These are phyloP conservation scores for Limnomonas spitsbergensis DNA, from an alignment of 139 green algal genomes.

Conservation along the genomic window DNA sequence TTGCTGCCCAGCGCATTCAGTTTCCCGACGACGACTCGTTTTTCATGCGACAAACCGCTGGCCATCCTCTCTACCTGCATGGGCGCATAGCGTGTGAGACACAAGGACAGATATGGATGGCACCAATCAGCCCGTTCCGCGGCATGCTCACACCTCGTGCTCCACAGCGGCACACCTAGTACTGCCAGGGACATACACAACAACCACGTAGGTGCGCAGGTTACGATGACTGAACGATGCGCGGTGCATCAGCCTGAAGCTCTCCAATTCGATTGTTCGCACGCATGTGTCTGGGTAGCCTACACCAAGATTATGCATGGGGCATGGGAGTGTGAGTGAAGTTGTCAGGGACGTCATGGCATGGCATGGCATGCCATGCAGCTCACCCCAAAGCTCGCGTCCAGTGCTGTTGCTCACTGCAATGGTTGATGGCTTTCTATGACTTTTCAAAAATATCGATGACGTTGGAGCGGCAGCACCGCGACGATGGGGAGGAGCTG, in stretches of 20 bases:
- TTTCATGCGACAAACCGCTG: neutral
- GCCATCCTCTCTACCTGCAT: slow-evolving; percentile 4
- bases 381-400: neutral
- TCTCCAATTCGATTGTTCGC: neutral
- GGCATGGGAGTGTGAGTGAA: neutral
- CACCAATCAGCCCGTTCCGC: too few relatives aligned
- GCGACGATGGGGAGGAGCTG: too few relatives aligned
- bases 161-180: slow-evolving; percentile 2
- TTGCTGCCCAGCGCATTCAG: slow-evolving; percentile 2
- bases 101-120: too few relatives aligned
- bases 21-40: neutral
- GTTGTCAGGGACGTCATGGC: neutral
- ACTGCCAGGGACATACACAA: slow-evolving; percentile 16
- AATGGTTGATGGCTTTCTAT: too few relatives aligned
- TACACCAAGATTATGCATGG: too few relatives aligned
- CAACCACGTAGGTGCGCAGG: slow-evolving; percentile 10
- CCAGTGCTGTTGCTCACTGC: too few relatives aligned
- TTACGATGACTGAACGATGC: slow-evolving; percentile 11
- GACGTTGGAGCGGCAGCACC: too few relatives aligned
- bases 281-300: slow-evolving; percentile 2
- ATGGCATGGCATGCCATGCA: neutral
- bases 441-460: too few relatives aligned
- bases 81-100: neutral
- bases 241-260: slow-evolving; percentile 14
- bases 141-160: slow-evolving; percentile 9